A percentile compares a stretch with the other conserved stretches of the same genome.
These are phyloP conservation scores for Eucalyptus erythrocorys DNA, from an alignment of 345 rosid genomes.

Conservation along the genomic window DNA sequence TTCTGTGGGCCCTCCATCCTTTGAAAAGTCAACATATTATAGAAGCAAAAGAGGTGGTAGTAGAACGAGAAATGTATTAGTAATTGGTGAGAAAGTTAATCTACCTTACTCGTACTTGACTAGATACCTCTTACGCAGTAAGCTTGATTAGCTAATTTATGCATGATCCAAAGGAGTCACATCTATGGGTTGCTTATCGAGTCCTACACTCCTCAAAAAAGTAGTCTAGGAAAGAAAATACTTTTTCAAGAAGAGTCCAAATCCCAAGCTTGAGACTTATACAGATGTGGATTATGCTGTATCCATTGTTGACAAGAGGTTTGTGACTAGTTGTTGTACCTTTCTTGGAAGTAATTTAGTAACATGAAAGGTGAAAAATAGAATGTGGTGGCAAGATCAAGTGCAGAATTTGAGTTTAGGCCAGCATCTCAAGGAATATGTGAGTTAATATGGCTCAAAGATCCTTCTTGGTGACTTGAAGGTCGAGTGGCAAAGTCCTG, in stretches of 20 bases:
- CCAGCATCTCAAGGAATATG: not conserved
- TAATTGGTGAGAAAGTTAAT: not conserved
- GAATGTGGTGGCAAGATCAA: not conserved
- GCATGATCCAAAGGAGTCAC: not conserved
- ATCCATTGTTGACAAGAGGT: not conserved
- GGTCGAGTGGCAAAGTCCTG: not conserved
- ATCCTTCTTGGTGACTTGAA: not conserved
- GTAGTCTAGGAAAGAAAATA: not conserved
- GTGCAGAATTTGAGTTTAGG: not conserved
- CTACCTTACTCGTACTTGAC: not conserved
- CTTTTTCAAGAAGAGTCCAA: not conserved
- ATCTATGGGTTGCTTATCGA: not conserved
- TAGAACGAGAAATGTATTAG: not conserved
- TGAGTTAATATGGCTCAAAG: not conserved
- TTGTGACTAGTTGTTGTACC: not conserved
- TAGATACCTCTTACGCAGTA: not conserved
- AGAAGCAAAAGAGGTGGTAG: not conserved
- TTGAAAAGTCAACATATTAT: too few species aligned
- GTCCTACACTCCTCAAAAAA: not conserved
- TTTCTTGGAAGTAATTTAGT: not conserved
- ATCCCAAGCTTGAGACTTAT: not conserved
- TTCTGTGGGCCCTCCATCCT: too few species aligned
- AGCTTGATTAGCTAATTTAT: not conserved
- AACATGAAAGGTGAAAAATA: not conserved
- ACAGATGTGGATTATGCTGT: rapidly evolving